phyloP scores from a whole-genome alignment of 192 early-diverging fungal genomes.

The Dimargaris cristalligena region DNA sequence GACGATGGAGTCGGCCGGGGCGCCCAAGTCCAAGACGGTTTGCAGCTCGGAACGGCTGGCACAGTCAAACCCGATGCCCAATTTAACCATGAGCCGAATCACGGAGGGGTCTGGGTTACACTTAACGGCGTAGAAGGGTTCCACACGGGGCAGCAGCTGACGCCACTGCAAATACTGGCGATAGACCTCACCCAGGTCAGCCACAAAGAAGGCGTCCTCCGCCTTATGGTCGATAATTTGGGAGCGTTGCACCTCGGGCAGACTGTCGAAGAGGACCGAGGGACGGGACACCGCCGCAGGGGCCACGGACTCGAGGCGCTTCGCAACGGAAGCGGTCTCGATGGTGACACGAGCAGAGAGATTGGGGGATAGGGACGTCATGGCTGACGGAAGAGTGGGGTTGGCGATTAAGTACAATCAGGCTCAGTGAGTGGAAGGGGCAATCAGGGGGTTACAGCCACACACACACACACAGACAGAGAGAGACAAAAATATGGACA shows the following conservation, averaged over 20 bases:
- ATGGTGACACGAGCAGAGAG: too few relatives aligned
- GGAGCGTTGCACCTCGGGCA: constrained; percentile 18
- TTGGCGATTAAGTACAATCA: too few relatives aligned
- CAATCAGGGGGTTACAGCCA: too few relatives aligned
- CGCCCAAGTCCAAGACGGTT: constrained; percentile 53
- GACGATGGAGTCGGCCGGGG: constrained; percentile 63
- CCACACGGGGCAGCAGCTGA: constrained; percentile 68
- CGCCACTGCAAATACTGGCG: constrained; percentile 80
- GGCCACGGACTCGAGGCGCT: too few relatives aligned
- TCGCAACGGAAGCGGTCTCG: too few relatives aligned
- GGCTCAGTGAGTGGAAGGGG: too few relatives aligned
- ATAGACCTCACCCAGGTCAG: constrained; percentile 79
- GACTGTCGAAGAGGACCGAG: constrained; percentile 14
- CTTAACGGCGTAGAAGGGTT: constrained; percentile 97
- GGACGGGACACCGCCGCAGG: constrained; percentile 9
- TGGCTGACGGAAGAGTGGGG: too few relatives aligned
- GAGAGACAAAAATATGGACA: too few relatives aligned
- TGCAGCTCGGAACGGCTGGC: constrained; percentile 91
- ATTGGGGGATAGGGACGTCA: too few relatives aligned
- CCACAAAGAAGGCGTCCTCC: constrained; percentile 90
- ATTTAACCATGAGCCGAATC: constrained; percentile 54
- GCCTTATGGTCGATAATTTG: constrained; percentile 30
- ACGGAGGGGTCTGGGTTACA: constrained; percentile 87
- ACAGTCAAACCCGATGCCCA: constrained; percentile 93
- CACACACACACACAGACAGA: too few relatives aligned